Percentiles rank a stretch among this genome's conserved stretches.
phyloP scores from a whole-genome alignment of 1,139 yeast genomes.

The Kodamaea alishanica region DNA sequence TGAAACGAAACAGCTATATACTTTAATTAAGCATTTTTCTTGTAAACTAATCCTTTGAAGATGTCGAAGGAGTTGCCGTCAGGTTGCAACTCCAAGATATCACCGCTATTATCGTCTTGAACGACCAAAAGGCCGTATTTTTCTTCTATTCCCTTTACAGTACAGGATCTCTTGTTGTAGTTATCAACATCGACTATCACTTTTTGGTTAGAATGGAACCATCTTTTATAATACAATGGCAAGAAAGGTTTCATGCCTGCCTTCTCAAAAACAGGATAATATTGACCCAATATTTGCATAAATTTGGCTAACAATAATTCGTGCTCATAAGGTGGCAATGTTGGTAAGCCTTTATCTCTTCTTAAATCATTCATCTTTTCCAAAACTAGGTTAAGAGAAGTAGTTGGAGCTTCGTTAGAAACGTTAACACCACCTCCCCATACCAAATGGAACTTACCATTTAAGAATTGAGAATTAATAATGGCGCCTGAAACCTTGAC shows the following conservation, averaged over 20 bases:
- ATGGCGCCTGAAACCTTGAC: constrained; percentile 82
- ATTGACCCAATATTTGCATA: constrained; percentile 59
- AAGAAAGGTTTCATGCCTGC: constrained; percentile 70
- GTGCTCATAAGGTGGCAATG: constrained; percentile 49
- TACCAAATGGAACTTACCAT: constrained; percentile 56
- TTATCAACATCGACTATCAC: constrained; percentile 53
- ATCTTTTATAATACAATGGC: constrained; percentile 69
- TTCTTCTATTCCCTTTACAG: constrained; percentile 72
- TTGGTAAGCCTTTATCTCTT: constrained; percentile 31
- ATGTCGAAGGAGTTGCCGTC: constrained; percentile 98
- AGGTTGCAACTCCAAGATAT: constrained; percentile 73
- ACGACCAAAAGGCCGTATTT: constrained; percentile 84
- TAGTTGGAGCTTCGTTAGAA: constrained; percentile 84
- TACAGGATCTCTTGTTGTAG: constrained; percentile 45
- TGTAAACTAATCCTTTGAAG: constrained; percentile 85
- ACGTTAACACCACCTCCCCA: constrained; percentile 90
- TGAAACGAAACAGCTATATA: no score
- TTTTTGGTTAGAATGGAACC: constrained; percentile 79
- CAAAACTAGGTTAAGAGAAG: constrained; percentile 74
- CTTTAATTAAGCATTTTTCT: constrained; percentile 28
- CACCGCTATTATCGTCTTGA: constrained; percentile 61
- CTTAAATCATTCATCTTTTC: constrained; percentile 55
- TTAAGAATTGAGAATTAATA: constrained; percentile 70
- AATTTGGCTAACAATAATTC: constrained; percentile 72
- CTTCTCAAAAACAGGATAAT: constrained; percentile 54